phyloP scores from a whole-genome alignment of 441 rosid species.

The Pelargonium fulgidum region DNA sequence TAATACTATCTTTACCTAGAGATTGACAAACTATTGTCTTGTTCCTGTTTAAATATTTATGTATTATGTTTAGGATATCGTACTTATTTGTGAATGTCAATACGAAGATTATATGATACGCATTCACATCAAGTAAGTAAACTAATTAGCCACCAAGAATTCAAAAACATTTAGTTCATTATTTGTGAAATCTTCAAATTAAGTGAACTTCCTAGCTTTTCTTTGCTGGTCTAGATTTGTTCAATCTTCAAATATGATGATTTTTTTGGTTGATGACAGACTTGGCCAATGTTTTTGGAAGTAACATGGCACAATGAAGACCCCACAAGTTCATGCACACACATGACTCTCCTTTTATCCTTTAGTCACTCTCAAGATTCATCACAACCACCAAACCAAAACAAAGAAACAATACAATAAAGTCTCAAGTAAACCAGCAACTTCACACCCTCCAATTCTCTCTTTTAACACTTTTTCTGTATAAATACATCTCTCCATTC shows the following conservation, averaged over 20 bases:
- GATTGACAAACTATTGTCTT: too few species aligned
- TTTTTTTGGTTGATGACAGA: not conserved
- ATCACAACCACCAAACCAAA: slow-evolving; percentile 4
- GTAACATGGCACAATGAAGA: slow-evolving; percentile 1
- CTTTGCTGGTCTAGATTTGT: too few species aligned
- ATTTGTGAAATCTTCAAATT: too few species aligned
- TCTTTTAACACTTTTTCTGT: not conserved
- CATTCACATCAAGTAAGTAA: too few species aligned
- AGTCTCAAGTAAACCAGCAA: not conserved
- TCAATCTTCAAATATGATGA: not conserved
- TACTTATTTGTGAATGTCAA: too few species aligned
- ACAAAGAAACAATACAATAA: not conserved
- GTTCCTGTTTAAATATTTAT: too few species aligned
- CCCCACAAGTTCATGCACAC: slow-evolving; percentile 4
- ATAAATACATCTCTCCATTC: not conserved
- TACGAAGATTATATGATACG: too few species aligned
- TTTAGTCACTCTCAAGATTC: slow-evolving; percentile 5
- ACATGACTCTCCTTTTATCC: not conserved
- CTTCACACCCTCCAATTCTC: not conserved
- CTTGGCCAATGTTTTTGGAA: slow-evolving; percentile 3
- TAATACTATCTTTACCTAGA: not conserved
- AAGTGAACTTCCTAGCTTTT: too few species aligned
- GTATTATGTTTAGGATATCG: too few species aligned
- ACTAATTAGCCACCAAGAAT: too few species aligned
- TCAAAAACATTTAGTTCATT: too few species aligned